These are phyloP conservation scores for Triticum urartu DNA, from an alignment of 176 grass and related monocot genomes.

Conservation along the genomic window DNA sequence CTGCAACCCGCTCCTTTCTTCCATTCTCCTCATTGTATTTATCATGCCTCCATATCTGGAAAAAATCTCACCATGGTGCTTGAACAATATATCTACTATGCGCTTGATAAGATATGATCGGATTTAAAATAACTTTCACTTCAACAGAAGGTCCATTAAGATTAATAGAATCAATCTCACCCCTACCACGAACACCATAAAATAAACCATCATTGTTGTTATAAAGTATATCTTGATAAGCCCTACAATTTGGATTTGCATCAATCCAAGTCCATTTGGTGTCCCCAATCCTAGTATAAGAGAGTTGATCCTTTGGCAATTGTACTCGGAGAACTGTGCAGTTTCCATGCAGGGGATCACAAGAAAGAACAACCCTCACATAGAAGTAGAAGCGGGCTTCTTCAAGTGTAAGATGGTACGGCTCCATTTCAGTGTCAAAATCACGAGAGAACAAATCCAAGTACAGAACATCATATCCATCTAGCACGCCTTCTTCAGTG, in stretches of 20 bases:
- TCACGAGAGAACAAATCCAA: not conserved
- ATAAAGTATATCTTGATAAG: not conserved
- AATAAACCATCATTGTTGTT: not conserved
- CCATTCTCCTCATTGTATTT: not conserved
- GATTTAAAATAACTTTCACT: not conserved
- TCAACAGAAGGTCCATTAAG: not conserved
- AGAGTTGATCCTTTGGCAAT: not conserved
- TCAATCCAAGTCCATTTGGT: not conserved
- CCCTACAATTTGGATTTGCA: not conserved
- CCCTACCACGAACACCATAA: not conserved
- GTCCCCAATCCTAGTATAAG: not conserved
- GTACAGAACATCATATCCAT: not conserved
- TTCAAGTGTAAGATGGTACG: not conserved
- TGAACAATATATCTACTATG: not conserved
- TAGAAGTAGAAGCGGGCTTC: not conserved
- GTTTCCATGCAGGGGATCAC: not conserved
- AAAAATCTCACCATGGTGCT: not conserved
- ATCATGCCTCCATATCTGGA: not conserved
- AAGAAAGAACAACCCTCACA: not conserved
- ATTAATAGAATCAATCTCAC: not conserved
- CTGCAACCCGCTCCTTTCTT: not conserved
- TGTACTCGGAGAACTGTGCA: not conserved
- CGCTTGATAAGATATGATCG: not conserved
- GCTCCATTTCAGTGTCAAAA: not conserved
- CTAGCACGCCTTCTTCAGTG: not conserved